A percentile compares a stretch with the other conserved stretches of the same genome.
phyloP scores from a whole-genome alignment of 2,329 filamentous ascomycete species.

The Cladosporium sp. region DNA sequence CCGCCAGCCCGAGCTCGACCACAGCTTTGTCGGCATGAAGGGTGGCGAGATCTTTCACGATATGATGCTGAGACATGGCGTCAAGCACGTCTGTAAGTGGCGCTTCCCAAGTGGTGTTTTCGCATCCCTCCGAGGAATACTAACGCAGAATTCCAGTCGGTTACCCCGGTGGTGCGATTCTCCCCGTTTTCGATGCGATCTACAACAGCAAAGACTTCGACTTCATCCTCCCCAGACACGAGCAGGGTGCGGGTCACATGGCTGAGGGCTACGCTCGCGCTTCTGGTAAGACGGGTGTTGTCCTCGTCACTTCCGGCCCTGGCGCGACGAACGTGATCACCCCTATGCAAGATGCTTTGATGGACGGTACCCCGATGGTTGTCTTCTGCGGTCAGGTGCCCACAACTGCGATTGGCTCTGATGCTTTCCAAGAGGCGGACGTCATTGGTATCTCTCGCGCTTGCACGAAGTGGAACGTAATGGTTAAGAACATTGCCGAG shows the following conservation, averaged over 20 bases:
- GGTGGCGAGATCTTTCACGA: conserved; percentile 98
- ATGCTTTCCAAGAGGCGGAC: conserved; percentile 96
- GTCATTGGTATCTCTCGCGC: conserved; percentile 87
- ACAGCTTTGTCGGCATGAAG: conserved; percentile 80
- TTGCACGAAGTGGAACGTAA: conserved; percentile 98
- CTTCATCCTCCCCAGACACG: conserved; percentile 90
- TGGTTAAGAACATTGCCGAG: conserved; percentile 94
- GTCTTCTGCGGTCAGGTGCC: conserved; percentile 93
- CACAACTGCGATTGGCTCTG: conserved; percentile 84
- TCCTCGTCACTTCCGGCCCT: conserved; percentile 92
- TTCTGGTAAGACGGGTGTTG: conserved; percentile 88
- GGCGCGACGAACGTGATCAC: conserved; percentile 96
- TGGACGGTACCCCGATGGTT: conserved; percentile 91
- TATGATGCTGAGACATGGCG: conserved; percentile 91
- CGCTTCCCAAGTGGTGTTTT: conserved; percentile 5
- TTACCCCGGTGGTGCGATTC: conserved; percentile 91
- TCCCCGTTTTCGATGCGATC: conserved; percentile 97
- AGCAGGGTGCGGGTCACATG: conserved; percentile 98
- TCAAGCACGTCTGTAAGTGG: conserved; percentile 87
- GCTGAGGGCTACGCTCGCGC: conserved; percentile 93
- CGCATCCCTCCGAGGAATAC: not conserved
- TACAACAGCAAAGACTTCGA: conserved; percentile 97
- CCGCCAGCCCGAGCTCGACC: conserved; percentile 45
- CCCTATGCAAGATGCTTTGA: conserved; percentile 91
- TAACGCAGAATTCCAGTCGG: conserved; percentile 35